These are phyloP conservation scores for Aurantiochytrium sp. DNA, from an alignment of 108 stramenopile species.

Conservation along the genomic window DNA sequence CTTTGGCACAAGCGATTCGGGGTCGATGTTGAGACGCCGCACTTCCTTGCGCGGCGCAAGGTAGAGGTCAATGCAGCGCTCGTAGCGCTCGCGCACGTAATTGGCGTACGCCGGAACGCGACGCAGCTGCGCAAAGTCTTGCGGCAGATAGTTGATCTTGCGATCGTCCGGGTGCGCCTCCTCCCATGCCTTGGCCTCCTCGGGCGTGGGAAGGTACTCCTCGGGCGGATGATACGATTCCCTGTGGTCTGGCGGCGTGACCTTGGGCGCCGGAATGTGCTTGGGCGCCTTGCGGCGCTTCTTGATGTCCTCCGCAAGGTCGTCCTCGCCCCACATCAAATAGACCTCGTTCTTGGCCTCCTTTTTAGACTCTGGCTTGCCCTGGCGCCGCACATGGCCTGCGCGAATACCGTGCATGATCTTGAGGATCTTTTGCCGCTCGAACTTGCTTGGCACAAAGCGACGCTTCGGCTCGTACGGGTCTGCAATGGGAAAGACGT, in stretches of 20 bases:
- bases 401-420: constrained; percentile 75
- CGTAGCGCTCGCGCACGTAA: constrained; percentile 86
- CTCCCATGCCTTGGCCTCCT: constrained; percentile 84
- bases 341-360: constrained; percentile 59
- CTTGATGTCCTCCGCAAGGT: constrained; percentile 74
- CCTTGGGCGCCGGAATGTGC: constrained; percentile 94
- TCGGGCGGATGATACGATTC: constrained; percentile 91
- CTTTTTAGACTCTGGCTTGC: constrained; percentile 57
- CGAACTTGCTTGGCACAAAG: constrained; percentile 69
- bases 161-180: constrained; percentile 77
- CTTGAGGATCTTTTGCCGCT: constrained; percentile 69
- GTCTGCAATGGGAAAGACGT: constrained; percentile 64
- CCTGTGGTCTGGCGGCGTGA: constrained; percentile 87
- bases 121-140: constrained; percentile 74
- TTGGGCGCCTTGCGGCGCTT: constrained; percentile 75
- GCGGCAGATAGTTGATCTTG: constrained; percentile 80
- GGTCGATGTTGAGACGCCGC: constrained; percentile 85
- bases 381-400: constrained; percentile 68
- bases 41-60: constrained; percentile 89
- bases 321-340: constrained; percentile 79
- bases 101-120: constrained; percentile 85
- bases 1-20: constrained; percentile 85
- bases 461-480: constrained; percentile 61
- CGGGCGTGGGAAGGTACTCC: constrained; percentile 86
- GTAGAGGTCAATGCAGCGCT: constrained; percentile 96